Conservation (phyloP, 2,329 filamentous ascomycete genomes). For the Pyricularia grisea region DNA sequence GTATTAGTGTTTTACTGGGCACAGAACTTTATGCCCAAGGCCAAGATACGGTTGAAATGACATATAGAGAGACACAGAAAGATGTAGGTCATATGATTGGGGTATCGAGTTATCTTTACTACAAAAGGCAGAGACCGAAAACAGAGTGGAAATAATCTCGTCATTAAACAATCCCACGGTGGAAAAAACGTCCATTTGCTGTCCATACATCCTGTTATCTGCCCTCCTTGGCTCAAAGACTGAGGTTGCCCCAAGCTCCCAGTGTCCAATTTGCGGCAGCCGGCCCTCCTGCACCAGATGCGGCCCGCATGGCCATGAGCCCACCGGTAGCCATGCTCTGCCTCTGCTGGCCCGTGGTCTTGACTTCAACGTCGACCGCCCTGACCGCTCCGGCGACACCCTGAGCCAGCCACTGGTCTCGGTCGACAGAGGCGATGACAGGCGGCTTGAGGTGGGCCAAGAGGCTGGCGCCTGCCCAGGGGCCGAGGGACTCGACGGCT, state of each 20-base stretch:
- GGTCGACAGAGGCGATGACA: constrained; percentile 60
- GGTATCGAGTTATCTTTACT: background rate
- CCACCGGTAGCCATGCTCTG: constrained; percentile 55
- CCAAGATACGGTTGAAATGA: no score
- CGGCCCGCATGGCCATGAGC: constrained; percentile 27
- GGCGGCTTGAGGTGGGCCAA: constrained; percentile 58
- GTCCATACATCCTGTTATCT: background rate
- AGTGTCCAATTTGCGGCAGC: constrained; percentile 48
- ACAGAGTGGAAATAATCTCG: background rate
- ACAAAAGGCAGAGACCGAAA: background rate
- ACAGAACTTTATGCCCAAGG: no score
- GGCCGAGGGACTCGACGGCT: constrained; percentile 58
- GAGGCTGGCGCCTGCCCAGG: constrained; percentile 68
- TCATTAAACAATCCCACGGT: background rate
- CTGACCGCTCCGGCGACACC: constrained; percentile 53
- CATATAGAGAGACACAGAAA: no score
- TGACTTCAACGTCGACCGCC: constrained; percentile 48
- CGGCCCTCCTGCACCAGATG: constrained; percentile 25
- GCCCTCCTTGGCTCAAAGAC: background rate
- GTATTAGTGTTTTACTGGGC: no score
- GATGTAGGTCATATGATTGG: background rate
- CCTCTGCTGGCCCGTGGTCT: constrained; percentile 38
- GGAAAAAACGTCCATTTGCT: background rate
- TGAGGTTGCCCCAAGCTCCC: constrained; percentile 49
- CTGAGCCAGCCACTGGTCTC: constrained; percentile 61